These are phyloP conservation scores for Tylopilus felleus DNA, from an alignment of 768 basidiomycete species.

Conservation along the genomic window DNA sequence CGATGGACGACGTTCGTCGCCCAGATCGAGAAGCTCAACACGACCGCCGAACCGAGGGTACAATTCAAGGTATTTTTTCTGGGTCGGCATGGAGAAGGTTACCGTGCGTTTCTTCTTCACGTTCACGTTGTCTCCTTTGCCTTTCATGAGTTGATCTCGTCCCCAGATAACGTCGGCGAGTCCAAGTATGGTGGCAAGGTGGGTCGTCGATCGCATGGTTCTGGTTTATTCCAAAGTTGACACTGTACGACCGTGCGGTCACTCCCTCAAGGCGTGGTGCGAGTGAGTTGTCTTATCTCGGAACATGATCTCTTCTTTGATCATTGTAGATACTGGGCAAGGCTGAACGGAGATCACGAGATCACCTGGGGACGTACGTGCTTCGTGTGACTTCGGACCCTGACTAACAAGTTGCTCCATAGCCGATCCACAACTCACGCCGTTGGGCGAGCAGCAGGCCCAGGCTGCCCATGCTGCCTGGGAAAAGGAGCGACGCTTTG, in stretches of 20 bases:
- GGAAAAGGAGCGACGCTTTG: conserved; percentile 11
- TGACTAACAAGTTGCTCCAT: neutral
- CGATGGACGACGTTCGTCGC: conserved; percentile 47
- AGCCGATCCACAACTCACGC: conserved; percentile 52
- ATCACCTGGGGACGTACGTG: conserved; percentile 72
- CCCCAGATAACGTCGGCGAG: conserved; percentile 64
- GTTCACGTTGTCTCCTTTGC: no score
- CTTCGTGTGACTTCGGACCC: neutral
- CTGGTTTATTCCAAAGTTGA: neutral
- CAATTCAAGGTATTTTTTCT: conserved; percentile 58
- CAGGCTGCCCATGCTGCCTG: conserved; percentile 18
- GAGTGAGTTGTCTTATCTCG: conserved; percentile 38
- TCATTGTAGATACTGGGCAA: conserved; percentile 54
- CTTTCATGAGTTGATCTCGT: neutral
- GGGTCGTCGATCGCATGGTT: neutral
- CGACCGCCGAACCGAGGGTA: conserved; percentile 7
- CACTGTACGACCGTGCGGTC: neutral
- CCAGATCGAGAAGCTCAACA: conserved; percentile 40
- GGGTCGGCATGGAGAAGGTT: conserved; percentile 68
- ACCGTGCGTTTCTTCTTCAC: conserved; percentile 15
- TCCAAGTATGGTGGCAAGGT: conserved; percentile 59
- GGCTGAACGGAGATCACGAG: conserved; percentile 59
- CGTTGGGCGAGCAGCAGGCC: conserved; percentile 56
- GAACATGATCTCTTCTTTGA: neutral
- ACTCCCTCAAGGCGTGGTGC: conserved; percentile 48